phyloP scores from a whole-genome alignment of 805 yeast genomes.

The Cyberlindnera nakhonratchasimensis region DNA sequence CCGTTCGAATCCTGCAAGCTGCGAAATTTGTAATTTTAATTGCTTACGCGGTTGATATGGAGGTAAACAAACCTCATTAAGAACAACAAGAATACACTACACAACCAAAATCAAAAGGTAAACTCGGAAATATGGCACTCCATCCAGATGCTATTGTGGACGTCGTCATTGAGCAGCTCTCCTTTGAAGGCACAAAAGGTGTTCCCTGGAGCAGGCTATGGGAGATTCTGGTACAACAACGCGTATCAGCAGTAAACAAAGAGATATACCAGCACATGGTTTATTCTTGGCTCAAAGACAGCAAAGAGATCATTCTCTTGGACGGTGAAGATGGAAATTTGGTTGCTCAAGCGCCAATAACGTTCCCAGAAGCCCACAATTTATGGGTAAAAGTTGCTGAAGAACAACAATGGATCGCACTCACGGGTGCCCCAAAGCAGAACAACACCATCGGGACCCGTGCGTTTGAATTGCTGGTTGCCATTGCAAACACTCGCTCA shows the following conservation, averaged over 20 bases:
- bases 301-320: constrained; percentile 15
- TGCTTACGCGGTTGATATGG: background rate
- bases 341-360: constrained; percentile 1
- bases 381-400: constrained; percentile 40
- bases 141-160: constrained; percentile 31
- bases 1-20: constrained; percentile 2
- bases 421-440: constrained; percentile 53
- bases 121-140: constrained; percentile 5
- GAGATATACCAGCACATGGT: constrained; percentile 32
- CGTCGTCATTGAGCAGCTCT: constrained; percentile 31
- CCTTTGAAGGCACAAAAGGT: constrained; percentile 35
- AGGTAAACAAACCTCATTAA: background rate
- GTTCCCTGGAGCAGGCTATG: constrained; percentile 32
- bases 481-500: constrained; percentile 54
- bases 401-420: constrained; percentile 52
- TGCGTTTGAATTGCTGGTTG: constrained; percentile 53
- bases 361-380: constrained; percentile 9
- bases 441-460: constrained; percentile 52
- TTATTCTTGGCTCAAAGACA: constrained; percentile 36
- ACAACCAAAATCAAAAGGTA: background rate
- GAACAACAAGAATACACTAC: background rate
- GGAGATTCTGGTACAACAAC: constrained; percentile 23
- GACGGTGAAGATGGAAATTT: background rate
- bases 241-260: constrained; percentile 25
- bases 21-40: background rate